phyloP scores from a whole-genome alignment of 2,329 filamentous ascomycete genomes.

The Aulographum hederae region DNA sequence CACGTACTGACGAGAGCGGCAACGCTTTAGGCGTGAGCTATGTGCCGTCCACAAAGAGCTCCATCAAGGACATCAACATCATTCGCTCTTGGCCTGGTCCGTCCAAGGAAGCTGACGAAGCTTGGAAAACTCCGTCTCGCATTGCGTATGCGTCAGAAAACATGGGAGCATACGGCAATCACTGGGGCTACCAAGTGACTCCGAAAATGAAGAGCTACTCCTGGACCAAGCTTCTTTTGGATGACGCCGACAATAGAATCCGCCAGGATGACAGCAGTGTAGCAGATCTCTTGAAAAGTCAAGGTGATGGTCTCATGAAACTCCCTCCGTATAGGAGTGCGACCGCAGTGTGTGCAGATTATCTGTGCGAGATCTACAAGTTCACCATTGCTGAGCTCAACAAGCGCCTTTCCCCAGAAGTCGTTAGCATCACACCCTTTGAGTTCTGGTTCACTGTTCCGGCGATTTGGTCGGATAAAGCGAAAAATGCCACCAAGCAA shows the following conservation, averaged over 20 bases:
- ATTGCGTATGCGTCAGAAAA: conserved; percentile 6
- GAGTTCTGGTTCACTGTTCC: conserved; percentile 12
- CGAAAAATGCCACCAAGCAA: conserved; percentile 7
- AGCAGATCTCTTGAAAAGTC: conserved; percentile 3
- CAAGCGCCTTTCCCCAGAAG: conserved; percentile 1
- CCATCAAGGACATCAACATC: conserved; percentile 4
- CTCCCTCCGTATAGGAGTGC: conserved; percentile 5
- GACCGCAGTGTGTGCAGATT: conserved; percentile 5
- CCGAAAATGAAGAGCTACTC: conserved; percentile 6
- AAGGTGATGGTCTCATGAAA: conserved; percentile 5
- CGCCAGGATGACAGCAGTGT: conserved; percentile 7
- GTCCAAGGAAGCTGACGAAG: background rate
- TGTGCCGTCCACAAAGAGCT: conserved; percentile 1
- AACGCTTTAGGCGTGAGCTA: conserved; percentile 3
- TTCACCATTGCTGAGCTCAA: background rate
- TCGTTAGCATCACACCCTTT: conserved; percentile 6
- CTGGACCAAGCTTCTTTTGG: conserved; percentile 8
- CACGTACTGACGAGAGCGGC: background rate
- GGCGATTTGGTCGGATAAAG: conserved; percentile 11
- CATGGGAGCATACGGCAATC: background rate
- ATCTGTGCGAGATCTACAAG: conserved; percentile 2
- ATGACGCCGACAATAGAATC: conserved; percentile 1
- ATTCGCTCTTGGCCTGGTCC: conserved; percentile 1
- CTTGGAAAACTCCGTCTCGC: conserved; percentile 4
- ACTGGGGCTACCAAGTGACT: conserved; percentile 5